These are phyloP conservation scores for Yamadazyma olivae DNA, from an alignment of 805 yeast genomes.

Conservation along the genomic window DNA sequence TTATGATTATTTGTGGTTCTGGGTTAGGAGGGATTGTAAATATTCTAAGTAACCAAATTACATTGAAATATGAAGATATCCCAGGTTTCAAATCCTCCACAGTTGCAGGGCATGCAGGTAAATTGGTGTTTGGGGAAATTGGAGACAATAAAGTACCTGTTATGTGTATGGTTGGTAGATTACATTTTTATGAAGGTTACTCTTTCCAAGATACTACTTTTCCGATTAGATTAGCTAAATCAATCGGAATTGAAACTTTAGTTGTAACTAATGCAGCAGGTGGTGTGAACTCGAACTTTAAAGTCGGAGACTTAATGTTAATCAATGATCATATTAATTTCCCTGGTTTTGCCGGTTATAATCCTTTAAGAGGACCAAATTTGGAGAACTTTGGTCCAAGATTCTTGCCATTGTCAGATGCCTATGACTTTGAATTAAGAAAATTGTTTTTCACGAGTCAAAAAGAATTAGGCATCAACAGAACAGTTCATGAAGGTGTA, in stretches of 20 bases:
- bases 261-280: conserved; percentile 98
- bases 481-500: conserved; percentile 81
- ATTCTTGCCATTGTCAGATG: conserved; percentile 84
- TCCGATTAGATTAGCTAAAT: conserved; percentile 74
- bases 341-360: conserved; percentile 87
- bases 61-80: conserved; percentile 60
- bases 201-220: conserved; percentile 77
- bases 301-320: conserved; percentile 89
- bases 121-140: conserved; percentile 72
- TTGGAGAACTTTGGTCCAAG: conserved; percentile 79
- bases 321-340: conserved; percentile 84
- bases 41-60: conserved; percentile 42
- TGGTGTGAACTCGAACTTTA: conserved; percentile 63
- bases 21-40: conserved; percentile 87
- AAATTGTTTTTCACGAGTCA: conserved; percentile 54
- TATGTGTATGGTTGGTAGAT: conserved; percentile 89
- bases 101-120: conserved; percentile 88
- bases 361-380: conserved; percentile 87
- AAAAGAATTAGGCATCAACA: conserved; percentile 41
- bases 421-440: conserved; percentile 76
- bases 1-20: conserved; percentile 87
- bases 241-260: conserved; percentile 57
- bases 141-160: conserved; percentile 72
- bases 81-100: conserved; percentile 84
- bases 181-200: conserved; percentile 92